phyloP scores from a whole-genome alignment of 768 basidiomycete genomes.

The Russula vinacea region DNA sequence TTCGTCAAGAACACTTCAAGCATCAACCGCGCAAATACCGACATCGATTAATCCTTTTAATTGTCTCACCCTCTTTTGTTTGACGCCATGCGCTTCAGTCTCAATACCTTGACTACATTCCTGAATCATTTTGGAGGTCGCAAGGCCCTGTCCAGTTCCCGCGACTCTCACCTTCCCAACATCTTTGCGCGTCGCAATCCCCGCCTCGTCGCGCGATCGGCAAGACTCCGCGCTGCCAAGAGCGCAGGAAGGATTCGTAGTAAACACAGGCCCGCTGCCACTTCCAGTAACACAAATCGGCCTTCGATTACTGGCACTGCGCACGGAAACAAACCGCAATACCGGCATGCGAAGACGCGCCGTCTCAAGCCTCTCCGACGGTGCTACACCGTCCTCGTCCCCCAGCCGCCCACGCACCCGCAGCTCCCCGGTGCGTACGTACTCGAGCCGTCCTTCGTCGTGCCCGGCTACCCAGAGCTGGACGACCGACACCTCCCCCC shows the following conservation, averaged over 20 bases:
- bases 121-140: constrained; percentile 14
- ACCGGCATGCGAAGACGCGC: not conserved
- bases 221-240: constrained; percentile 16
- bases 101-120: constrained; percentile 9
- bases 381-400: not conserved
- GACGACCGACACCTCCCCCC: not conserved
- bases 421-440: constrained; percentile 14
- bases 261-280: not conserved
- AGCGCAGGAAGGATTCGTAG: constrained; percentile 6
- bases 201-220: constrained; percentile 11
- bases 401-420: not conserved
- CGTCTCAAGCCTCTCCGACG: constrained; percentile 17
- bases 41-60: not conserved
- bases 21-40: not conserved
- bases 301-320: not conserved
- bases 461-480: not conserved
- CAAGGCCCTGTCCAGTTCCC: constrained; percentile 12
- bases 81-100: constrained; percentile 11
- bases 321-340: not conserved
- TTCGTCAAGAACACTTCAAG: not conserved
- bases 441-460: not conserved
- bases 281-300: not conserved
- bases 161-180: constrained; percentile 18
- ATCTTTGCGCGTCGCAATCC: constrained; percentile 16
- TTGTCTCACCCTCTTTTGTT: not conserved